These are phyloP conservation scores for Coemansia sp. DNA, from an alignment of 192 early-diverging fungal species.

Conservation along the genomic window DNA sequence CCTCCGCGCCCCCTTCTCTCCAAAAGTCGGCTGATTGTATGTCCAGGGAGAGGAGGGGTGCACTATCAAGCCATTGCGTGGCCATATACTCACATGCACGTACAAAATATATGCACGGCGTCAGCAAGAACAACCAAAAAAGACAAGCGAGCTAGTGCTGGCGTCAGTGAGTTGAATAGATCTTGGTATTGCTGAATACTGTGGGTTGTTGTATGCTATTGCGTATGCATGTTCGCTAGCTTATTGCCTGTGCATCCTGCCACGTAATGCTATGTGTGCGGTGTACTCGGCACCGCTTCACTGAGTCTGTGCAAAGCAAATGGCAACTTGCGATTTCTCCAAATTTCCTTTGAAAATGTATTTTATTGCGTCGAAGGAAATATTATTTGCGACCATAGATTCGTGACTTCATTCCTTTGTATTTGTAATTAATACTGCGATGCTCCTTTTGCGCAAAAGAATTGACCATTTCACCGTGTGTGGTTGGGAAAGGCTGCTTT, in stretches of 20 bases:
- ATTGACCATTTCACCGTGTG: too few species aligned
- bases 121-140: not conserved
- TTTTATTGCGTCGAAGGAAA: too few species aligned
- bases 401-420: too few species aligned
- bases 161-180: not conserved
- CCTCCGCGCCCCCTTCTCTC: not conserved
- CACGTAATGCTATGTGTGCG: not conserved
- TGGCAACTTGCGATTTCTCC: too few species aligned
- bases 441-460: too few species aligned
- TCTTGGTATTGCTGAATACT: not conserved
- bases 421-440: too few species aligned
- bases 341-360: too few species aligned
- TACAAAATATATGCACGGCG: constrained; percentile 26
- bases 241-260: not conserved
- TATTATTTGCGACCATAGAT: too few species aligned
- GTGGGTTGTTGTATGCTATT: constrained; percentile 4
- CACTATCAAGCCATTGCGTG: constrained; percentile 3
- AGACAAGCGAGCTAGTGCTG: not conserved
- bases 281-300: too few species aligned
- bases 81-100: constrained; percentile 19
- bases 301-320: too few species aligned
- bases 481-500: too few species aligned
- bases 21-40: not conserved
- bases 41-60: not conserved
- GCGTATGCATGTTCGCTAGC: not conserved